Percentiles rank a stretch among this genome's conserved stretches.
phyloP scores from a whole-genome alignment of 148 eudicot genomes.

The Suaeda aralocaspica region DNA sequence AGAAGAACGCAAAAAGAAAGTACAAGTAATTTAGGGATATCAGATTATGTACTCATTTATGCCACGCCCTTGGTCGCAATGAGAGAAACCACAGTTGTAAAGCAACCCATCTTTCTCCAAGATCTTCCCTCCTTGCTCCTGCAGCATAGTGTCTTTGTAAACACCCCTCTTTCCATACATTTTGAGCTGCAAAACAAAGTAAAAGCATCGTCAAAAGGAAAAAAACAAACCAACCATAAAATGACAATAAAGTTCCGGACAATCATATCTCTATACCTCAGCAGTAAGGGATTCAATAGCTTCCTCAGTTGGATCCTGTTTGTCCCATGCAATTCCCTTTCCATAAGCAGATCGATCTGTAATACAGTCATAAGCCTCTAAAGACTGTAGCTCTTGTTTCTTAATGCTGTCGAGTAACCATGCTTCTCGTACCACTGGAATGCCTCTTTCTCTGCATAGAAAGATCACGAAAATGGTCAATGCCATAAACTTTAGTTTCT shows the following conservation, averaged over 20 bases:
- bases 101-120: slow-evolving; percentile 70
- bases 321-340: slow-evolving; percentile 62
- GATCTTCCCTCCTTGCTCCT: slow-evolving; percentile 67
- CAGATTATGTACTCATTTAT: slow-evolving; percentile 46
- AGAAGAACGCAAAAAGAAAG: background rate
- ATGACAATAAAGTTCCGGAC: background rate
- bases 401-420: slow-evolving; percentile 76
- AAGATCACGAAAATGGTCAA: background rate
- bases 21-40: background rate
- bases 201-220: background rate
- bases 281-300: slow-evolving; percentile 62
- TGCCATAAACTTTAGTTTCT: background rate
- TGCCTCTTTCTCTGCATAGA: slow-evolving; percentile 47
- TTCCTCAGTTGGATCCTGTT: slow-evolving; percentile 56
- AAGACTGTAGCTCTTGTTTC: slow-evolving; percentile 53
- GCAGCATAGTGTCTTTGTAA: slow-evolving; percentile 70
- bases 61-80: slow-evolving; percentile 48
- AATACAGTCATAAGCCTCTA: slow-evolving; percentile 62
- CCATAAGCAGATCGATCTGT: slow-evolving; percentile 56
- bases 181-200: slow-evolving; percentile 49
- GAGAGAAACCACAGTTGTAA: slow-evolving; percentile 63
- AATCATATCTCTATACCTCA: slow-evolving; percentile 35
- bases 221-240: background rate
- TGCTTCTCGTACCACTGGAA: slow-evolving; percentile 67
- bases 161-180: slow-evolving; percentile 84